Evolutionary conservation across 352 stramenopile species (phyloP).

Genomic region (Globisporangium spinosum): DNA sequence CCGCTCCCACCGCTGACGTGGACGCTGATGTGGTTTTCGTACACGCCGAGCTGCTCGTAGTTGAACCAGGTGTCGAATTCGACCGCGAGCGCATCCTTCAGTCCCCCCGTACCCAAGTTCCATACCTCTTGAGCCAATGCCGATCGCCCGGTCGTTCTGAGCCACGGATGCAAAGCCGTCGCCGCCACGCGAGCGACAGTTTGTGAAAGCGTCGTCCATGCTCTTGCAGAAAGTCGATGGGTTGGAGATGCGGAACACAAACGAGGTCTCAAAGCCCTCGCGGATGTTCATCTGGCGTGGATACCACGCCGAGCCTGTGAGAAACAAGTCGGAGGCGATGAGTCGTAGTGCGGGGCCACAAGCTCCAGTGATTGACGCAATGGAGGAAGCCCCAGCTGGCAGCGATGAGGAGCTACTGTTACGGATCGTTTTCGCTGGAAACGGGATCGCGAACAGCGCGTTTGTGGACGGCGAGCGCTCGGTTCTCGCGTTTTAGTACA

Average conservation of each 20-base stretch:
- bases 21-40: constrained; percentile 92
- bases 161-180: constrained; percentile 83
- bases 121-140: constrained; percentile 64
- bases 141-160: constrained; percentile 69
- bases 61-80: constrained; percentile 95
- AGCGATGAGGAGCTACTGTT: constrained; percentile 15
- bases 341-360: constrained; percentile 81
- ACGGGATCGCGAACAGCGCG: constrained; percentile 30
- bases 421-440: constrained; percentile 43
- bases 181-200: constrained; percentile 72
- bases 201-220: constrained; percentile 88
- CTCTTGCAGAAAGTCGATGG: constrained; percentile 78
- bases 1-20: constrained; percentile 44
- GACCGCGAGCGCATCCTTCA: constrained; percentile 83
- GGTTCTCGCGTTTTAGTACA: constrained; percentile 36
- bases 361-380: constrained; percentile 30
- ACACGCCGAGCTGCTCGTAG: constrained; percentile 77
- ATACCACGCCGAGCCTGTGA: constrained; percentile 90
- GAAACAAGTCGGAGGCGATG: constrained; percentile 65
- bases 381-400: constrained; percentile 13
- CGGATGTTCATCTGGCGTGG: constrained; percentile 81
- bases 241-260: constrained; percentile 81
- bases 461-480: constrained; percentile 44
- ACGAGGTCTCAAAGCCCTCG: constrained; percentile 90
- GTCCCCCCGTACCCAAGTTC: constrained; percentile 85